phyloP scores from a whole-genome alignment of 768 basidiomycete genomes.

The Stropharia rugosoannulata region DNA sequence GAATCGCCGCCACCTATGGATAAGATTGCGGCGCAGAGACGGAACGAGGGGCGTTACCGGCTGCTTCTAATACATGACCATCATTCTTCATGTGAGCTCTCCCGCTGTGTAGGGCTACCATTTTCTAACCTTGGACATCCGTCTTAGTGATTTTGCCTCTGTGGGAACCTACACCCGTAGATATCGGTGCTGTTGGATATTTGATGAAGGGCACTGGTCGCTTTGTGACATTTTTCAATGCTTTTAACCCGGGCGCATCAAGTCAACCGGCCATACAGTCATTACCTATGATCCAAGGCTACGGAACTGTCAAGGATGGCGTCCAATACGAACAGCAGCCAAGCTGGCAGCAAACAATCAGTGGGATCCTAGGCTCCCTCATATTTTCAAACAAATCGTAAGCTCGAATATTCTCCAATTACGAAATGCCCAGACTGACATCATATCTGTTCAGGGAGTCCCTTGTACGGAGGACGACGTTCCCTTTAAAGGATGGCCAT shows the following conservation, averaged over 20 bases:
- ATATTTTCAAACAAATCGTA: conserved; percentile 1
- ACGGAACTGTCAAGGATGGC: conserved; percentile 53
- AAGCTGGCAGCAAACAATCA: background rate
- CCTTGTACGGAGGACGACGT: conserved; percentile 17
- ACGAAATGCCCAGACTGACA: background rate
- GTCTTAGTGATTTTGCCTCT: conserved; percentile 60
- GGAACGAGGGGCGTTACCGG: conserved; percentile 68
- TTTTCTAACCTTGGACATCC: background rate
- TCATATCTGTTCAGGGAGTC: background rate
- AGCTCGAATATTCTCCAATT: background rate
- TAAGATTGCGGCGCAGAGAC: conserved; percentile 37
- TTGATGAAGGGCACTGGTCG: conserved; percentile 61
- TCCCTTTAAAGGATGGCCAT: conserved; percentile 12
- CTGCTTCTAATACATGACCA: conserved; percentile 65
- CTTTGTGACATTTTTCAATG: conserved; percentile 79
- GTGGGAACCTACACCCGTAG: conserved; percentile 66
- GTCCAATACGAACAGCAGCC: conserved; percentile 30
- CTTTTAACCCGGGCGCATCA: conserved; percentile 50
- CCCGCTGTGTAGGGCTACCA: background rate
- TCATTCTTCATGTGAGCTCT: conserved; percentile 61
- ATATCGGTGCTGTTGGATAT: conserved; percentile 79
- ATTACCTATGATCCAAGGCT: conserved; percentile 63
- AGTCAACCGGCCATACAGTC: conserved; percentile 38
- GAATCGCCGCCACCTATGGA: conserved; percentile 44
- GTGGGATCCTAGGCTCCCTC: background rate